Evolutionary conservation across 2,329 filamentous ascomycete species (phyloP).

Genomic region (Ophiognomonia clavigignenti-juglandacearum): DNA sequence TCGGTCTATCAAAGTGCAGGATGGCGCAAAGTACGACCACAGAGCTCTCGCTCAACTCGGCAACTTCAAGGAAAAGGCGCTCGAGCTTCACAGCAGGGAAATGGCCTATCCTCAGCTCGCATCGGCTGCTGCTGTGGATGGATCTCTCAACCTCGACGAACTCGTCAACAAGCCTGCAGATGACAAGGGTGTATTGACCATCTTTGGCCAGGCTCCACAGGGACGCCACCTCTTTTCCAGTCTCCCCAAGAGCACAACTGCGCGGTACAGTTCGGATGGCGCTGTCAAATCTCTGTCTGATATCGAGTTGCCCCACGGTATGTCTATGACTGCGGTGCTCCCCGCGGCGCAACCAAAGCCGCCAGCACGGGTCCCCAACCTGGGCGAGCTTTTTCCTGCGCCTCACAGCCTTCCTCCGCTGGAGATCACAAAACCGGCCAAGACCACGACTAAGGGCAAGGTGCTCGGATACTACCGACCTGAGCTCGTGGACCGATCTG

Average conservation of each 20-base stretch:
- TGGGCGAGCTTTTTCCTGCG: constrained; percentile 71
- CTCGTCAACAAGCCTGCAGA: constrained; percentile 32
- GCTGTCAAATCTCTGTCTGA: constrained; percentile 50
- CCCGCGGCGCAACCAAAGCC: constrained; percentile 43
- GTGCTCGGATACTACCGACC: constrained; percentile 32
- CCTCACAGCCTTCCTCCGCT: constrained; percentile 60
- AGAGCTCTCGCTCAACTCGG: constrained; percentile 39
- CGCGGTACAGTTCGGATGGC: constrained; percentile 20
- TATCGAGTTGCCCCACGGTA: constrained; percentile 65
- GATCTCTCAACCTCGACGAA: constrained; percentile 30
- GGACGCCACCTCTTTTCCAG: constrained; percentile 83
- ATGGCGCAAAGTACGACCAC: constrained; percentile 25
- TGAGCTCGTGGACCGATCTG: constrained; percentile 44
- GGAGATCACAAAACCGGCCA: constrained; percentile 67
- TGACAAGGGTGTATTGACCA: constrained; percentile 63
- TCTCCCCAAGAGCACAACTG: constrained; percentile 51
- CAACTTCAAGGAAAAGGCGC: constrained; percentile 58
- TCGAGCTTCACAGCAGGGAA: constrained; percentile 59
- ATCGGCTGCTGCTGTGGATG: constrained; percentile 27
- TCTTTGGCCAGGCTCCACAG: constrained; percentile 70
- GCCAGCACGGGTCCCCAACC: constrained; percentile 50
- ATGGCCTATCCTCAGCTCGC: constrained; percentile 42
- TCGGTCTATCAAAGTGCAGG: constrained; percentile 28
- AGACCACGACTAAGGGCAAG: constrained; percentile 60
- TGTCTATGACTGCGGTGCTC: constrained; percentile 63